Evolutionary conservation across 805 yeast species (phyloP).

Genomic region (Hermanozyma aechmeae): DNA sequence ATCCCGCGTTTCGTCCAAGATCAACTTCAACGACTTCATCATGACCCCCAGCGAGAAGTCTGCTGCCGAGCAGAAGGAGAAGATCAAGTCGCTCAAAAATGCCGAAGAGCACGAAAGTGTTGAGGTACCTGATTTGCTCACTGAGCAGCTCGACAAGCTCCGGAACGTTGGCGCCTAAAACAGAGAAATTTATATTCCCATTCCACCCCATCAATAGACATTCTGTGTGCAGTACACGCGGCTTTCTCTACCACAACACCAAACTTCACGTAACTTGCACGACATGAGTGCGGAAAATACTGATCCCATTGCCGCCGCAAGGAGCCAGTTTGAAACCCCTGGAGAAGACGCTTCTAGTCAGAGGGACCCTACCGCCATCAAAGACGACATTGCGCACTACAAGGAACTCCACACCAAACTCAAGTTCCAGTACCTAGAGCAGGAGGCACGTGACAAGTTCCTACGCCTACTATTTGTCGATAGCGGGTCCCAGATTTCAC

Average conservation of each 20-base stretch:
- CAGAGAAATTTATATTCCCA: too few relatives aligned
- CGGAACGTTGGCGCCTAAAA: too few relatives aligned
- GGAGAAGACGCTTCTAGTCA: too few relatives aligned
- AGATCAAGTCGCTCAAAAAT: constrained; percentile 6
- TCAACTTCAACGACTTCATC: constrained; percentile 36
- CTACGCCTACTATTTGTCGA: constrained; percentile 36
- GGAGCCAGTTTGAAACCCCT: too few relatives aligned
- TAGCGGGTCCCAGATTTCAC: constrained; percentile 21
- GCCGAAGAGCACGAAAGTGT: constrained; percentile 34
- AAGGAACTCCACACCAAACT: constrained; percentile 41
- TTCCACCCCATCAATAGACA: too few relatives aligned
- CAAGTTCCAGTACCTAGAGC: constrained; percentile 60
- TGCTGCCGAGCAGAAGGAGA: constrained; percentile 9
- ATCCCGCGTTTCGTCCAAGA: constrained; percentile 16
- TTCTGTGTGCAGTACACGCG: too few relatives aligned
- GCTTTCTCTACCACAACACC: too few relatives aligned
- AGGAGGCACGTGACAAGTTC: constrained; percentile 63
- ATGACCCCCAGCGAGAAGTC: constrained; percentile 33
- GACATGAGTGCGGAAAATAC: too few relatives aligned
- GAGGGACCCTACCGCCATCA: constrained; percentile 7
- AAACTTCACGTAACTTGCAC: too few relatives aligned
- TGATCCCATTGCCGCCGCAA: too few relatives aligned
- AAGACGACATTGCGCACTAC: constrained; percentile 23
- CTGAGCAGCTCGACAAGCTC: constrained; percentile 30
- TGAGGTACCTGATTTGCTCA: constrained; percentile 42